Evolutionary conservation across 148 eudicot species (phyloP).

Genomic region (Hydrangea macrophylla): DNA sequence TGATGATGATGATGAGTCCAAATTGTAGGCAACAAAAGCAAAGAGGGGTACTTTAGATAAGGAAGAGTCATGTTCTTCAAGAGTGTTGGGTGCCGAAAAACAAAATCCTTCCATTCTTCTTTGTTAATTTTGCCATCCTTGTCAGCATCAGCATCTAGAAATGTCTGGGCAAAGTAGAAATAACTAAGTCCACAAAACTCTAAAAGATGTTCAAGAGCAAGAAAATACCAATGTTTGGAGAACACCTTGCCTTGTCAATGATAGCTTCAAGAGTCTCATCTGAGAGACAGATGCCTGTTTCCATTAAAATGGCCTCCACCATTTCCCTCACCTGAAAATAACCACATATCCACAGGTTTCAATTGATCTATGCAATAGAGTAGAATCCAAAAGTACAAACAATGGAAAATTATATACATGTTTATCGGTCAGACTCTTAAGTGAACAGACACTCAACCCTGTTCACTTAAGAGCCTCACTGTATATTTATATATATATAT

Average conservation of each 20-base stretch:
- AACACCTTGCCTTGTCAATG: slow-evolving; percentile 56
- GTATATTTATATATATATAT: no score
- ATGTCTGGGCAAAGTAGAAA: slow-evolving; percentile 45
- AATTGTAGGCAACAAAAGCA: no score
- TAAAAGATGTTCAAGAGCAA: background rate
- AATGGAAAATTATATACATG: no score
- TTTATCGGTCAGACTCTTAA: no score
- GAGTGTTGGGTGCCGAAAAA: slow-evolving; percentile 57
- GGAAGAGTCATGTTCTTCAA: slow-evolving; percentile 93
- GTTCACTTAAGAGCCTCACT: no score
- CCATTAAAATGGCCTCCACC: slow-evolving; percentile 73
- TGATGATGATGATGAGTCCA: no score
- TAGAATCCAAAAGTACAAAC: no score
- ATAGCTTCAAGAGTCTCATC: slow-evolving; percentile 79
- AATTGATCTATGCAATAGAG: no score
- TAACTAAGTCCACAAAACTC: background rate
- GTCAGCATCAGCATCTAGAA: slow-evolving; percentile 82
- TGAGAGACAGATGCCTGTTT: slow-evolving; percentile 63
- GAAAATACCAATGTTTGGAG: background rate
- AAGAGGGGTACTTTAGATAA: slow-evolving; percentile 61
- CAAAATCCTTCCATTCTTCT: slow-evolving; percentile 79
- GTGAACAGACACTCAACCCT: no score
- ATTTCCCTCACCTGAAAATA: slow-evolving; percentile 81
- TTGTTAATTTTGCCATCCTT: slow-evolving; percentile 72
- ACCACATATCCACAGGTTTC: slow-evolving; percentile 8